These are phyloP conservation scores for Tetrahymena malaccensis DNA, from an alignment of 73 alveolate genomes.

Conservation along the genomic window DNA sequence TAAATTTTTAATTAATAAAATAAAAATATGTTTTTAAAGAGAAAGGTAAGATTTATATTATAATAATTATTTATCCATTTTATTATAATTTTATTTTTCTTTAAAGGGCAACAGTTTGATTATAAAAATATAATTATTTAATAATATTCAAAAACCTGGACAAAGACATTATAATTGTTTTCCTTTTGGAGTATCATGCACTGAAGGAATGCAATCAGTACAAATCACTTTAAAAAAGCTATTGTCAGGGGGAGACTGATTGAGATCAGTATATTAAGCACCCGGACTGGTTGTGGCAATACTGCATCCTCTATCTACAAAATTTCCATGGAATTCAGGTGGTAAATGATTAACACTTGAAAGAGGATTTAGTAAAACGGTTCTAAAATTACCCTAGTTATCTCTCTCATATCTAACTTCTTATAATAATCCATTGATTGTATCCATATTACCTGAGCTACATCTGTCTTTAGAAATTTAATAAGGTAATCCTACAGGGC, in stretches of 20 bases:
- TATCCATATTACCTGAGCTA: not conserved
- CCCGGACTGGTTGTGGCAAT: not conserved
- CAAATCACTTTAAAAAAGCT: not conserved
- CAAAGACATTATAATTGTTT: not conserved
- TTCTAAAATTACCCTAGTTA: too few relatives aligned
- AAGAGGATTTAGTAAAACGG: not conserved
- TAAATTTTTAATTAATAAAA: too few relatives aligned
- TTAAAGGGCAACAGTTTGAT: too few relatives aligned
- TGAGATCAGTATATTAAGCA: not conserved
- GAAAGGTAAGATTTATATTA: too few relatives aligned
- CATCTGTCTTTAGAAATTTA: not conserved
- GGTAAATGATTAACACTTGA: not conserved
- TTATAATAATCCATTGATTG: not conserved
- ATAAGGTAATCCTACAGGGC: not conserved
- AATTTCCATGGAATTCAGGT: not conserved
- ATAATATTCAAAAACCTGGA: not conserved
- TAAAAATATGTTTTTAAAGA: too few relatives aligned
- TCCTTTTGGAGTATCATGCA: not conserved
- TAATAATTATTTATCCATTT: too few relatives aligned
- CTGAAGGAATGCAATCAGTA: not conserved
- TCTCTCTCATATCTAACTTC: not conserved
- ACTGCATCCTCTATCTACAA: not conserved
- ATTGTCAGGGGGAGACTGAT: not conserved
- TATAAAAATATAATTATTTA: too few relatives aligned
- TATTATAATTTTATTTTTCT: too few relatives aligned